Conservation (phyloP, 495 filamentous ascomycete genomes). For the Letharia lupina region DNA sequence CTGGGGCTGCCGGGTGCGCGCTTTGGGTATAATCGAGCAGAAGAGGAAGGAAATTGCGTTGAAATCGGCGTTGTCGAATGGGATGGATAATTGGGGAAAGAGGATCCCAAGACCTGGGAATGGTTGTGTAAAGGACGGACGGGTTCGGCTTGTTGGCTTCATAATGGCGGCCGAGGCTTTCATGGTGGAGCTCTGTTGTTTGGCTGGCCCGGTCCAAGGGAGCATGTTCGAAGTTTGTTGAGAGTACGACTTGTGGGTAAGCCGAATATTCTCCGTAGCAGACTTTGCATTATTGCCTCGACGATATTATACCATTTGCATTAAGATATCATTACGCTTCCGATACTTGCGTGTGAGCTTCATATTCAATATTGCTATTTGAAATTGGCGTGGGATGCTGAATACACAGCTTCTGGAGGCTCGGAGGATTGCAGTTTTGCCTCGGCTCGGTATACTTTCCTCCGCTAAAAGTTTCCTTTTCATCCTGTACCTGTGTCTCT, state of each 20-base stretch:
- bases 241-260: not conserved
- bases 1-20: not conserved
- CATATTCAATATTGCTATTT: too few species aligned
- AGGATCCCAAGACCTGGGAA: not conserved
- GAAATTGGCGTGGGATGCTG: too few species aligned
- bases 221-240: not conserved
- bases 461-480: slow-evolving; percentile 1
- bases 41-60: too few species aligned
- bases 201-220: slow-evolving; percentile 8
- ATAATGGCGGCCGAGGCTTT: slow-evolving; percentile 9
- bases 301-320: too few species aligned
- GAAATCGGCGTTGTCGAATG: not conserved
- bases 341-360: too few species aligned
- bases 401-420: too few species aligned
- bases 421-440: not conserved
- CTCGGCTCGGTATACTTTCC: slow-evolving; percentile 1
- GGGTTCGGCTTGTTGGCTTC: not conserved
- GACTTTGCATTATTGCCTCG: not conserved
- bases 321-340: too few species aligned
- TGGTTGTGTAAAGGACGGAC: not conserved
- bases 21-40: too few species aligned
- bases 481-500: not conserved
- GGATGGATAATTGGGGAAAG: not conserved
- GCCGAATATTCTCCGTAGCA: not conserved
- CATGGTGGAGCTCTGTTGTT: not conserved